Evolutionary conservation across 2,329 filamentous ascomycete species (phyloP), one percentile per base, ranked within the genome.

Genomic region (Pseudogymnoascus sp.): DNA sequence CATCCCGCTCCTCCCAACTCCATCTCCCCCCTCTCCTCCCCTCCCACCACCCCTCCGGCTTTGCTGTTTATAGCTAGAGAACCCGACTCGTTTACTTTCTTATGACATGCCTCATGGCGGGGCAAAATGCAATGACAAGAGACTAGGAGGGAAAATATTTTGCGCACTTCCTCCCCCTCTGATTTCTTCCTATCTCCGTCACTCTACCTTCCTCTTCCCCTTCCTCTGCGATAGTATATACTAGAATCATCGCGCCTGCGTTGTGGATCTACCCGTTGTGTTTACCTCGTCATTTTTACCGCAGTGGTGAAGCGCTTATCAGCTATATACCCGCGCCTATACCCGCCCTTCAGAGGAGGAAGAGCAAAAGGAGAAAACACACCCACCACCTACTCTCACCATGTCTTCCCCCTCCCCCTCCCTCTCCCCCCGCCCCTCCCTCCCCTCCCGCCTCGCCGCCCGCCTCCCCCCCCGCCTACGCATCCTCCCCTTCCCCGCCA

Each of bases 321-420:
- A 47, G 21, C 21, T 47, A 47, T 47, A 47, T 47, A 47, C 42
- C 42, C 42, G 42, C 42, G n/a, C 5, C 19, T 44, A 44, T 44
- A 44, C 40, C 19, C 40, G 19, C 40, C 19, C 19, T 7, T 44
- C 19, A 44, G 40, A 44, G 40, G 40, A 44, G 40, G 40, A 44
- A 44, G 17, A 40, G 40, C 17, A 21, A 44, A 4, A 44, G 40
- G 40, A 15, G n/a, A n/a, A n/a, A n/a, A n/a, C n/a, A n/a, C n/a
- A n/a, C 40, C 19, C 19, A 44, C 40, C 59, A 61, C 33, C 15
- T 17, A 38, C 17, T 10, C 38, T 61, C 59, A 61, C 35, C 28
- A 61, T 61, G 59, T 23, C 60, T 91, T 65, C 83, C 86, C 70
- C 80, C 87, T 57, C 87, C 88, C 28, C 87, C 89, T 47, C 42